Base-by-base conservation (phyloP, 805 yeast genomes). In the Schizosaccharomyces lindneri region DNA sequence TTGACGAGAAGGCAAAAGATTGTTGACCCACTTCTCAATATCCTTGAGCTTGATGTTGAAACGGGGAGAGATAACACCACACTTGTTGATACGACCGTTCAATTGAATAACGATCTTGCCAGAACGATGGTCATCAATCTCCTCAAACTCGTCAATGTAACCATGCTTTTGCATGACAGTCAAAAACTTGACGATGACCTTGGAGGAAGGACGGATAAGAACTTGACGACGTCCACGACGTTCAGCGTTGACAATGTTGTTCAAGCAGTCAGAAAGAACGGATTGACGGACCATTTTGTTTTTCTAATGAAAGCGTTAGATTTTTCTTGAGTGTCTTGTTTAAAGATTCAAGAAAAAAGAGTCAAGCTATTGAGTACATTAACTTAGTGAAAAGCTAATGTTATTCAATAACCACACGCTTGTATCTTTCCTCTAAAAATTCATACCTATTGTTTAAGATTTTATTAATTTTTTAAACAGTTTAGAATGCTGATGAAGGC, bases 141-240 rank as follows among this genome's bases (percentile, higher is more conserved):
- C 87, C 81, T 89, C 96, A 77, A 88, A 88, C 79, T 88, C 97
- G 73, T 89, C 96, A 80, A 88, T 89, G 93, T 89, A 89, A 29
- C 96, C 96, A 77, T 89, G 97, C 80, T 82, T 87, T 82, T 89
- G 97, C 86, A 89, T 88, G 71, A 89, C 97, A 74, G 87, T 81
- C 77, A 89, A 81, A 80, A 87, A 89, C 80, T 87, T 89, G 84
- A 89, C 82, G 80, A 89, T 88, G 72, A 89, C 97, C 85, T 89
- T 89, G 74, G 96, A 89, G 62, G 97, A 87, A 69, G 97, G 97
- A 83, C 96, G 86, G 79, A 89, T 85, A 76, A 89, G 79, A 72
- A 89, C 97, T 81, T 89, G 97, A 81, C 97, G 86, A 83, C 89
- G 89, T 79, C 97, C 97, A 79, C 95, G 84, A 81, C 88, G 89